Conservation (phyloP, 2,329 filamentous ascomycete species). For the Calonectria montana region DNA sequence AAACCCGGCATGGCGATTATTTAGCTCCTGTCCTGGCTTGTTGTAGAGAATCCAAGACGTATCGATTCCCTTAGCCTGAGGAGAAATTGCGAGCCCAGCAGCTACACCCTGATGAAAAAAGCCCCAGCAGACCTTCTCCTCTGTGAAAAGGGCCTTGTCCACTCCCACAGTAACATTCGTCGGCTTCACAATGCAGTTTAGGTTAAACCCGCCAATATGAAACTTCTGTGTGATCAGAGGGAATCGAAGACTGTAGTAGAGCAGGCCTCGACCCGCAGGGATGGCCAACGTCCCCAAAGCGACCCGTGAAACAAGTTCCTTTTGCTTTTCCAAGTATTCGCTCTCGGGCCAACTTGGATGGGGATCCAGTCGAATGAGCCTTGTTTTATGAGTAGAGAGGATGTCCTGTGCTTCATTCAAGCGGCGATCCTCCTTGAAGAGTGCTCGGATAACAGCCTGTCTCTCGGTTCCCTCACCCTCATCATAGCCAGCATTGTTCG, state of each 20-base stretch:
- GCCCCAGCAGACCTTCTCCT: constrained; percentile 98
- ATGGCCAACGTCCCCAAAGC: constrained; percentile 90
- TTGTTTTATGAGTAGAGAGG: constrained; percentile 85
- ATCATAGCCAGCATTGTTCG: constrained; percentile 72
- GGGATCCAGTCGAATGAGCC: constrained; percentile 80
- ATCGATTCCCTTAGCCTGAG: constrained; percentile 91
- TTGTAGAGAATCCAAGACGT: constrained; percentile 99
- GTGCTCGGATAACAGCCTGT: constrained; percentile 82
- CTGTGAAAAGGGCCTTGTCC: constrained; percentile 86
- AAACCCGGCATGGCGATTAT: constrained; percentile 96
- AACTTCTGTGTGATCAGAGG: constrained; percentile 94
- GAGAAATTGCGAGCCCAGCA: constrained; percentile 91
- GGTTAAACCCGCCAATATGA: constrained; percentile 88
- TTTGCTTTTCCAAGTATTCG: constrained; percentile 90
- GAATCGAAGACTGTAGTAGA: constrained; percentile 88
- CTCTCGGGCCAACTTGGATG: constrained; percentile 85
- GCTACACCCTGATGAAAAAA: constrained; percentile 98
- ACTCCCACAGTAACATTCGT: constrained; percentile 93
- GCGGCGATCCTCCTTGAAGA: constrained; percentile 92
- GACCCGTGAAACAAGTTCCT: constrained; percentile 86
- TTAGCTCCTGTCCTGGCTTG: constrained; percentile 86
- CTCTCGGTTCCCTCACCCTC: constrained; percentile 87
- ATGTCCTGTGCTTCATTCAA: constrained; percentile 87
- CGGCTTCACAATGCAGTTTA: constrained; percentile 92
- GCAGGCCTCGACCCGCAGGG: constrained; percentile 85